Conservation (phyloP, 2,329 filamentous ascomycete genomes). For the Phaeophleospora eucalypticola region DNA sequence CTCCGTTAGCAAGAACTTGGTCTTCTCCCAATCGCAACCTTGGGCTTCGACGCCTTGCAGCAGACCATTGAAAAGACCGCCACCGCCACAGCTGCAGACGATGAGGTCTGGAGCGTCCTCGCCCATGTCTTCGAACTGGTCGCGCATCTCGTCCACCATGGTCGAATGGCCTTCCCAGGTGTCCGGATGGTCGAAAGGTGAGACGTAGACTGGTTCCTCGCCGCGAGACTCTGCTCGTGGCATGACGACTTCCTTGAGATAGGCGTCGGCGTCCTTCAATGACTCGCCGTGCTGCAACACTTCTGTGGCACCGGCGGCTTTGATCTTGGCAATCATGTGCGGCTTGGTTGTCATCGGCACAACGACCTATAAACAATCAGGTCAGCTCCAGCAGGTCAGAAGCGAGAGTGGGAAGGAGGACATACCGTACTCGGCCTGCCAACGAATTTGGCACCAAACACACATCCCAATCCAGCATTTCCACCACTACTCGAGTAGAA, state of each 20-base stretch:
- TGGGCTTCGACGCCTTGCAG: conserved; percentile 62
- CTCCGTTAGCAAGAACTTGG: conserved; percentile 67
- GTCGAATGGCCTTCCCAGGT: conserved; percentile 64
- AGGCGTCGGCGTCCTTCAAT: conserved; percentile 66
- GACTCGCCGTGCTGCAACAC: conserved; percentile 65
- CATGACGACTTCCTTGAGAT: conserved; percentile 59
- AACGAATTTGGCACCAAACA: conserved; percentile 64
- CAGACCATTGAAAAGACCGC: conserved; percentile 73
- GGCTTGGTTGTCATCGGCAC: conserved; percentile 63
- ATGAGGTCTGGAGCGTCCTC: conserved; percentile 59
- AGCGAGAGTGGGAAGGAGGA: conserved; percentile 55
- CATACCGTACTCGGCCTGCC: conserved; percentile 61
- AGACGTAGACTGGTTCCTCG: conserved; percentile 57
- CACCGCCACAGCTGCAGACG: conserved; percentile 77
- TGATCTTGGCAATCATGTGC: conserved; percentile 68
- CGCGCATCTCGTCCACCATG: conserved; percentile 51
- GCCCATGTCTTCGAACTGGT: conserved; percentile 36
- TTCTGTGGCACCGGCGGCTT: conserved; percentile 60
- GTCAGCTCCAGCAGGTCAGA: conserved; percentile 57
- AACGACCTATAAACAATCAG: conserved; percentile 64
- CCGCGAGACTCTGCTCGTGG: conserved; percentile 37
- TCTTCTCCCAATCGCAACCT: conserved; percentile 30
- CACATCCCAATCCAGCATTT: conserved; percentile 79
- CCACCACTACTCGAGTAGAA: conserved; percentile 79
- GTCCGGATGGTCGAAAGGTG: conserved; percentile 65